A percentile compares a stretch with the other conserved stretches of the same genome.
Conservation (phyloP, 176 grass and related monocot species). For the Oryza longistaminata region DNA sequence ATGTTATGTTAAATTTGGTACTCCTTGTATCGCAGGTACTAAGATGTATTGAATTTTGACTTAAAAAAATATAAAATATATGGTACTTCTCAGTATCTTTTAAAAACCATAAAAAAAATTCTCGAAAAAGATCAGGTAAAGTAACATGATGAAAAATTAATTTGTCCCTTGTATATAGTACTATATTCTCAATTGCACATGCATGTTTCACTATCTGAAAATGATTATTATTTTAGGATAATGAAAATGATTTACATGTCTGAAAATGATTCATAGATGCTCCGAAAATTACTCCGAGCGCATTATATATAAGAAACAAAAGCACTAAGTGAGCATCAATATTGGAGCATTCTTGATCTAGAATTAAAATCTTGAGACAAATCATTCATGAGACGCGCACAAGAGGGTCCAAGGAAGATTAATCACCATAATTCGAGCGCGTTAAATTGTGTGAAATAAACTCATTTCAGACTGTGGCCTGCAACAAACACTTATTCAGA, state of each 20-base stretch:
- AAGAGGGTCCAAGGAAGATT: conserved; percentile 4
- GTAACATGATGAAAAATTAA: not conserved
- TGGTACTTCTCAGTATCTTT: too few relatives aligned
- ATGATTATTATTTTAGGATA: not conserved
- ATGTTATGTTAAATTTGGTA: too few relatives aligned
- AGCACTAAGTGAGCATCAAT: not conserved
- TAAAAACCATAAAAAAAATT: too few relatives aligned
- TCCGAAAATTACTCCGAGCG: not conserved
- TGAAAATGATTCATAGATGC: not conserved
- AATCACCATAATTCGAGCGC: not conserved
- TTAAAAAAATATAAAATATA: too few relatives aligned
- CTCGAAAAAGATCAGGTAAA: not conserved
- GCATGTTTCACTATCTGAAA: not conserved
- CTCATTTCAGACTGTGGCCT: not conserved
- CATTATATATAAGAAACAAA: not conserved
- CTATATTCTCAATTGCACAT: not conserved
- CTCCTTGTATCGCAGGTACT: too few relatives aligned
- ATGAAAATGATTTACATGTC: not conserved
- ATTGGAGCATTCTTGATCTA: conserved; percentile 9
- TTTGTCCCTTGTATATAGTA: not conserved
- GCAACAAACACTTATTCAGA: not conserved
- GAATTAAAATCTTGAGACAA: conserved; percentile 13
- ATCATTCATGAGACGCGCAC: conserved; percentile 1
- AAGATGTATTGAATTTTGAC: too few relatives aligned
- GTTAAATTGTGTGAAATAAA: conserved; percentile 10